Conservation (phyloP, 2,329 filamentous ascomycete species). For the Coccinonectria pachysandricola region DNA sequence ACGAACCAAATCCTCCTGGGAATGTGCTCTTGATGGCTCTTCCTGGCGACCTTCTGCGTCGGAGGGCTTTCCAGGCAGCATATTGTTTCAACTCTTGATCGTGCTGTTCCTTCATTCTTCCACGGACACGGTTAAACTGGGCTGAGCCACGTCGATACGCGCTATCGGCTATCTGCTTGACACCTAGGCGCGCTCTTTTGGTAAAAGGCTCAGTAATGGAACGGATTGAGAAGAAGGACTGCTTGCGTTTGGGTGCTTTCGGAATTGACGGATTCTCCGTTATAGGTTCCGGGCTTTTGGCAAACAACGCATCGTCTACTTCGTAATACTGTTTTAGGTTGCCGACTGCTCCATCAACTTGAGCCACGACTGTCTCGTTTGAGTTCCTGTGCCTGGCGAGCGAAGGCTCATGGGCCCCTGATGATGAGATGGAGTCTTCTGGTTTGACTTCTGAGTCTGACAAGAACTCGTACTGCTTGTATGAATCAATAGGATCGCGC, state of each 20-base stretch:
- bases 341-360: background rate
- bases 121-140: constrained; percentile 17
- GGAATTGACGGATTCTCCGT: constrained; percentile 6
- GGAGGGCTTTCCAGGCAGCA: constrained; percentile 19
- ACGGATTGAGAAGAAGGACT: constrained; percentile 22
- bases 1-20: constrained; percentile 14
- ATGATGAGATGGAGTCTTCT: constrained; percentile 5
- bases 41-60: constrained; percentile 14
- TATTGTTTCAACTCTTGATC: constrained; percentile 17
- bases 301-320: background rate
- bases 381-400: no score
- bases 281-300: background rate
- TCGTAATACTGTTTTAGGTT: background rate
- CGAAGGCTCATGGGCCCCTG: no score
- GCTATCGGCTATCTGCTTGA: constrained; percentile 21
- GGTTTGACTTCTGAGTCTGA: constrained; percentile 19
- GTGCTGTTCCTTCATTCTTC: constrained; percentile 18
- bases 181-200: constrained; percentile 16
- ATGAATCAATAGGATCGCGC: constrained; percentile 10
- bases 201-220: constrained; percentile 17
- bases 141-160: constrained; percentile 17
- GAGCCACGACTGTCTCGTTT: background rate
- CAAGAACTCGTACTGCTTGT: constrained; percentile 16
- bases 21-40: constrained; percentile 16
- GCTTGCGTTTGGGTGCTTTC: constrained; percentile 18